Base-by-base conservation (phyloP, 768 basidiomycete genomes). In the Butyriboletus loyo region DNA sequence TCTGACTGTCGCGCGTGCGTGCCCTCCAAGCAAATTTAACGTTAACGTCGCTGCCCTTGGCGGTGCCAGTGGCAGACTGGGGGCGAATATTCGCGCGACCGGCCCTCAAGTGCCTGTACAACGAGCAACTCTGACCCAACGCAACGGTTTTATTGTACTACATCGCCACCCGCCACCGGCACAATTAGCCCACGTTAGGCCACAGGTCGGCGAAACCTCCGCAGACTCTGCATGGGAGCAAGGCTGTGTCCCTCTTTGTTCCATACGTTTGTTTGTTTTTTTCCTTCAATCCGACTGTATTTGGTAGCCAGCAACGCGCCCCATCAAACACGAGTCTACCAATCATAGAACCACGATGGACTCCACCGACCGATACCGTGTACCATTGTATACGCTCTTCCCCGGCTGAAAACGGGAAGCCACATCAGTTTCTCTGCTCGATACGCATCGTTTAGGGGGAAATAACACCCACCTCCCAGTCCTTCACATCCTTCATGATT, bases 401-500 rank as follows among this genome's bases (percentile, higher is more conserved):
- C 92, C 92, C 57, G 79, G 77, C 94, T 97, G 74, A 27, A 50
- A 50, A 49, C 48, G 46, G 53, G 19, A 51, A 22, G 41, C 21
- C 53, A 11, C 49, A 48, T 65, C 54, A 58, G 50, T 52, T 55
- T 54, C 56, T 51, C 46, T 43, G 42, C 31, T 27, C 50, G 55
- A 64, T 54, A 51, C 60, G 58, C 56, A 66, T 56, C 55, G 21
- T 43, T 60, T 54, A 66, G 61, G 46, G 57, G 21, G 53, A 47
- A 52, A 8, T 10, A 48, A 5, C 38, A 78, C 92, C 69, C 72
- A 97, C 94, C 90, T 91, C 85, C 95, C 95, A 98, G 35, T 84
- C 91, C 51, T 80, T 78, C 46, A 98, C 93, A 61, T 92, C 89
- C 72, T 89, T 91, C 96, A 98, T 98, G 64, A 98, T 92, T 73